Percentiles rank a stretch among this genome's conserved stretches.
Conservation (phyloP, 2,329 filamentous ascomycete species). For the Clonostachys rhizophaga region DNA sequence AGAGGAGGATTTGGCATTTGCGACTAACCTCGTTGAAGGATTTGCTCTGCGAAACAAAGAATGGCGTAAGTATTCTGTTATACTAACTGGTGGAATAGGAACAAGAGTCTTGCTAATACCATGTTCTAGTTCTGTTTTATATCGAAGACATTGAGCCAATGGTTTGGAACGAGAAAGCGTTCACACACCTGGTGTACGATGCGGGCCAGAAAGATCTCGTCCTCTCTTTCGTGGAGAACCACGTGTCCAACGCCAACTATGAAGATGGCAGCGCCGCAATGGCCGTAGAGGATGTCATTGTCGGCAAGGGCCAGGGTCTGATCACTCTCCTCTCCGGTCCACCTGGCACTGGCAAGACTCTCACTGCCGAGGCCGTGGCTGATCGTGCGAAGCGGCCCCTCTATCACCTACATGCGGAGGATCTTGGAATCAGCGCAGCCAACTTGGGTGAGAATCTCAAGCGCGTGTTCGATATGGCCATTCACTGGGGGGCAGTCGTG, state of each 20-base stretch:
- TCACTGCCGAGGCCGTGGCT: conserved; percentile 36
- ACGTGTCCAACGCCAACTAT: conserved; percentile 13
- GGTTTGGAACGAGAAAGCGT: conserved; percentile 38
- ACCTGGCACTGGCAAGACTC: conserved; percentile 40
- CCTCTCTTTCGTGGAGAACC: conserved; percentile 40
- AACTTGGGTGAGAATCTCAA: conserved; percentile 41
- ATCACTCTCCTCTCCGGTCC: conserved; percentile 39
- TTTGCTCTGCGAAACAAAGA: conserved; percentile 40
- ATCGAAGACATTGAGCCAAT: conserved; percentile 35
- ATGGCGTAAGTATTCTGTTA: conserved; percentile 27
- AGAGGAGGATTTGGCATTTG: conserved; percentile 30
- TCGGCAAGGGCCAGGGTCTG: conserved; percentile 36
- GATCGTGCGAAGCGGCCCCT: conserved; percentile 36
- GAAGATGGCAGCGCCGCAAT: conserved; percentile 11
- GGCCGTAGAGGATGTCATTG: conserved; percentile 25
- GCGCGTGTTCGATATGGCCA: conserved; percentile 38
- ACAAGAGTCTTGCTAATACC: not conserved
- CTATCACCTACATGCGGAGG: conserved; percentile 38
- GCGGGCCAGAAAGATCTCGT: conserved; percentile 41
- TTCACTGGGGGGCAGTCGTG: conserved; percentile 15
- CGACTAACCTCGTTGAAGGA: conserved; percentile 33
- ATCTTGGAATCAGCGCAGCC: conserved; percentile 37
- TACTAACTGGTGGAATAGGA: not conserved
- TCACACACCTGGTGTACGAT: conserved; percentile 39
- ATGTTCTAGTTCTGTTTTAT: conserved; percentile 21